A percentile compares a stretch with the other conserved stretches of the same genome.
These are phyloP conservation scores for Tulasnella calospora DNA, from an alignment of 768 basidiomycete genomes.

Conservation along the genomic window DNA sequence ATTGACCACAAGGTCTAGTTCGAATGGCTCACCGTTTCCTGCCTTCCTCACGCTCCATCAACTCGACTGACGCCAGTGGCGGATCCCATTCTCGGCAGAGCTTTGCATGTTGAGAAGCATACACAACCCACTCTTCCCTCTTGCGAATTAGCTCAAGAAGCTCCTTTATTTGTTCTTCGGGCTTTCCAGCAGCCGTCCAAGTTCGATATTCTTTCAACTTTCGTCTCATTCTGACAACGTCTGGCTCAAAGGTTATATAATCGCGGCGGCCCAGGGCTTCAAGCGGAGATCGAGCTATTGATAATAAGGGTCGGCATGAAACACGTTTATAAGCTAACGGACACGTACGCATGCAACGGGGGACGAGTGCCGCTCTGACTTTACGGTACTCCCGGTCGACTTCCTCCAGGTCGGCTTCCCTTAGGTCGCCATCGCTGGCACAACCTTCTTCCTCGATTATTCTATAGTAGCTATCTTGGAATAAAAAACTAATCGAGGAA, in stretches of 20 bases:
- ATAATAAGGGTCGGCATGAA: background rate
- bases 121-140: background rate
- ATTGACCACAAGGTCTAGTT: too few species aligned
- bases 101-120: background rate
- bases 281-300: background rate
- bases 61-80: background rate
- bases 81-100: background rate
- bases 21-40: background rate
- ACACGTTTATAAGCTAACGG: background rate
- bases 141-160: background rate
- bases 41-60: background rate
- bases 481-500: background rate
- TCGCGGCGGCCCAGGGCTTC: background rate
- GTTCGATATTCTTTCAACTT: background rate
- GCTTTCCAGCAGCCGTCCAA: background rate
- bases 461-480: background rate
- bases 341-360: background rate
- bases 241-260: background rate
- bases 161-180: background rate
- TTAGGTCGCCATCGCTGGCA: too few species aligned
- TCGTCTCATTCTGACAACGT: background rate
- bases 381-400: background rate
- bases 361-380: background rate
- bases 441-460: background rate
- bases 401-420: too few species aligned